Evolutionary conservation across 192 early-diverging fungal genomes (phyloP).

Genomic region (Linnemannia schmuckeri): DNA sequence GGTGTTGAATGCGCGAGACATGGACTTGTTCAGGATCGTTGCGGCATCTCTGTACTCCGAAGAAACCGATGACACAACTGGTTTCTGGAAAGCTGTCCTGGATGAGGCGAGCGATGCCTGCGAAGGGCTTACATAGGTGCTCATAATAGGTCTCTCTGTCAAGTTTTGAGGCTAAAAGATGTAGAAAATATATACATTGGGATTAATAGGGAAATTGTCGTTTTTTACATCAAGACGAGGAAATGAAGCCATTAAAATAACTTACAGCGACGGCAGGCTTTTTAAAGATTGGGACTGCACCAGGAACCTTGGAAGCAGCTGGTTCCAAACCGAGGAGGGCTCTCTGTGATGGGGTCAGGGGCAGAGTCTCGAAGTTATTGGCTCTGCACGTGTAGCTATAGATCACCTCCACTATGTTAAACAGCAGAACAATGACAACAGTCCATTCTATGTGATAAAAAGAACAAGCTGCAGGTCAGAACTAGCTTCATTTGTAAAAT

Average conservation of each 20-base stretch:
- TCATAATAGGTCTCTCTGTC: slow-evolving; percentile 34
- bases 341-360: slow-evolving; percentile 43
- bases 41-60: slow-evolving; percentile 42
- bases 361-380: slow-evolving; percentile 44
- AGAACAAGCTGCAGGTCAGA: background rate
- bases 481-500: too few species aligned
- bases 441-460: slow-evolving; percentile 33
- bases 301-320: slow-evolving; percentile 22
- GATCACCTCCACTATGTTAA: slow-evolving; percentile 36
- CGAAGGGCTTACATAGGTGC: slow-evolving; percentile 41
- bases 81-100: slow-evolving; percentile 31
- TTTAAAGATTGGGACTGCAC: slow-evolving; percentile 37
- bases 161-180: slow-evolving; percentile 10
- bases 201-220: background rate
- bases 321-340: slow-evolving; percentile 46
- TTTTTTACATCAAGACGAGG: background rate
- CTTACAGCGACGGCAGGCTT: slow-evolving; percentile 23
- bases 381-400: slow-evolving; percentile 24
- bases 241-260: background rate
- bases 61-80: background rate
- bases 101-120: slow-evolving; percentile 14
- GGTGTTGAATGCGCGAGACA: slow-evolving; percentile 41
- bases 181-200: background rate
- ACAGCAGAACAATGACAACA: background rate
- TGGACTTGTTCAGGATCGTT: slow-evolving; percentile 50